Base-by-base conservation (phyloP, 2,329 filamentous ascomycete species). In the Cladorrhinum sp. region DNA sequence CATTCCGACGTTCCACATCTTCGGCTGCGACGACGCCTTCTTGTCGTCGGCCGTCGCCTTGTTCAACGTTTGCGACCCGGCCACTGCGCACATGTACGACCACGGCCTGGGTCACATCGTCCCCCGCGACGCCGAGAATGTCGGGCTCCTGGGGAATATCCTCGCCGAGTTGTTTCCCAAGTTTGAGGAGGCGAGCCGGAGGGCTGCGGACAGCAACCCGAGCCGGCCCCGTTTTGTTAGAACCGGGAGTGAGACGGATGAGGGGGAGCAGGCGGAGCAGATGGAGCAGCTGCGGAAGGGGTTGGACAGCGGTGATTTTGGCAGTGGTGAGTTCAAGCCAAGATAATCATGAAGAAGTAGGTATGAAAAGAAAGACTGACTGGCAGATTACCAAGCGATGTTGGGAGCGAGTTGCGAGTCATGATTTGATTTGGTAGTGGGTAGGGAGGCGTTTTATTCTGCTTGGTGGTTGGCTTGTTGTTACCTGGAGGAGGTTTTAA, bases 91-190 rank as follows among this genome's bases (percentile, higher is more conserved):
- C 21, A 71, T 82, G 58, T 82, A 81, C 59, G 80, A 82, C 67
- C 79, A 81, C 62, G 80, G 79, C 14, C 78, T 80, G 55, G 80
- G 80, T 0, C 80, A 82, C 66, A 78, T 77, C 5, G 74, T 82
- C 9, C 80, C 80, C 0, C 70, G 77, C 56, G 73, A 74, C 36
- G 63, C 62, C 2, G 68, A 67, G 54, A 69, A 66, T 23, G 65
- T 70, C 1, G 63, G 64, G 28, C 60, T 68, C 53, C 61, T 73
- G 1, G 66, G 64, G 14, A 65, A 70, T 18, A 60, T 69, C 7
- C 62, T 73, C 5, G 39, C 58, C 12, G 36, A 60, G 1, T 3
- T 67, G 10, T 57, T 67, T 10, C 62, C 64, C 24, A 56, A 52
- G 20, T 36, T 67, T n/a, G 64, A 68, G 16, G 48, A 58, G 10